Evolutionary conservation across 2,329 filamentous ascomycete genomes (phyloP).

Genomic region (Didymella lethalis): DNA sequence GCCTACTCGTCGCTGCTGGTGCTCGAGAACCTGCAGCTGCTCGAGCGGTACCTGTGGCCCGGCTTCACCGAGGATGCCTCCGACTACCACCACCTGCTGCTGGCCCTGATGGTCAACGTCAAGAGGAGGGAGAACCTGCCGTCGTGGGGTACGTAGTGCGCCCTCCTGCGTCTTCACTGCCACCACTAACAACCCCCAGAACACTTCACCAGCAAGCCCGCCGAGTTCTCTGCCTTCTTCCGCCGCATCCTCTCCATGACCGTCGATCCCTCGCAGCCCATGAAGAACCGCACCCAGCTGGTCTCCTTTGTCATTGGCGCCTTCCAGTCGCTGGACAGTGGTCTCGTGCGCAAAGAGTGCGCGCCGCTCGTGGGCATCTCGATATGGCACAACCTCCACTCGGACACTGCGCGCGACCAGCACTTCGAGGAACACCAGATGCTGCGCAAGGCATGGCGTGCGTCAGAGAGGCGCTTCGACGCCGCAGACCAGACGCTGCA

Average conservation of each 20-base stretch:
- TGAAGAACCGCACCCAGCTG: constrained; percentile 73
- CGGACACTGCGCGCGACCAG: constrained; percentile 74
- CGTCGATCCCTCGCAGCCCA: constrained; percentile 61
- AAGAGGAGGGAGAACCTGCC: constrained; percentile 87
- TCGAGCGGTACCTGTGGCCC: constrained; percentile 95
- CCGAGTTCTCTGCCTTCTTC: constrained; percentile 88
- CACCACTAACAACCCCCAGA: constrained; percentile 58
- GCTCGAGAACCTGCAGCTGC: constrained; percentile 86
- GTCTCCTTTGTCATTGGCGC: constrained; percentile 88
- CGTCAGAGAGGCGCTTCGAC: constrained; percentile 84
- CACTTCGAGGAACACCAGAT: constrained; percentile 76
- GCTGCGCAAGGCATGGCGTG: constrained; percentile 89
- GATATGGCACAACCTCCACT: constrained; percentile 92
- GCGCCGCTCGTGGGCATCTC: constrained; percentile 93
- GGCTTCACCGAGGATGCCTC: constrained; percentile 88
- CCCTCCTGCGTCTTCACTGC: constrained; percentile 8
- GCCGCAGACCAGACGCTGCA: constrained; percentile 81
- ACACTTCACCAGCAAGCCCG: constrained; percentile 77
- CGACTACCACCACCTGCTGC: constrained; percentile 88
- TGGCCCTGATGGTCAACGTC: constrained; percentile 84
- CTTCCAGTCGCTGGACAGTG: constrained; percentile 91
- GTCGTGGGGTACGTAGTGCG: constrained; percentile 74
- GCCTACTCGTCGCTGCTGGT: constrained; percentile 77
- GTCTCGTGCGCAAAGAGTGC: constrained; percentile 92
- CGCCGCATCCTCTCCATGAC: constrained; percentile 88